phyloP scores from a whole-genome alignment of 176 grass and related monocot species.

The Elaeis guineensis region DNA sequence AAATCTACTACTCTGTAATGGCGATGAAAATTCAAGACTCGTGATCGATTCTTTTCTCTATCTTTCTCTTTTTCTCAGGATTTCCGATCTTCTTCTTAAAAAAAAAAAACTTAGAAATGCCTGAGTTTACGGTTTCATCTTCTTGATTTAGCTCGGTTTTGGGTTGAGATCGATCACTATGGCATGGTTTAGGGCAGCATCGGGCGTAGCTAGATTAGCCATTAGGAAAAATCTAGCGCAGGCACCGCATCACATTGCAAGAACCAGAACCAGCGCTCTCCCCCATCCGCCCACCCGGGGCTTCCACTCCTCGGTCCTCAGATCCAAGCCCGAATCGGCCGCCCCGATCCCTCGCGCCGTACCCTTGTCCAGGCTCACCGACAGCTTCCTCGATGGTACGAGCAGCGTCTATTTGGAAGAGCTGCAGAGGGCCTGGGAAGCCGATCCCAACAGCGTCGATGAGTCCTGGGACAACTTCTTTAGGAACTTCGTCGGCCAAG shows the following conservation, averaged over 20 bases:
- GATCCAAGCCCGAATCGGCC: conserved; percentile 14
- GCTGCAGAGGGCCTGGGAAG: conserved; percentile 41
- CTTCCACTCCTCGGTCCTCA: conserved; percentile 16
- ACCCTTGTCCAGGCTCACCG: conserved; percentile 27
- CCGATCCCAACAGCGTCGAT: conserved; percentile 39
- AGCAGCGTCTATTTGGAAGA: conserved; percentile 52
- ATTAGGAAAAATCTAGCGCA: conserved; percentile 8
- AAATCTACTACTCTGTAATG: too few relatives aligned
- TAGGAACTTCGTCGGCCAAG: conserved; percentile 45
- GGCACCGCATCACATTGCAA: not conserved
- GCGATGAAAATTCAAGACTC: too few relatives aligned
- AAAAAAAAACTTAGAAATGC: too few relatives aligned
- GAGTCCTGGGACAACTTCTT: conserved; percentile 55
- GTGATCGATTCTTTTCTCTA: too few relatives aligned
- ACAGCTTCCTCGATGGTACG: conserved; percentile 44
- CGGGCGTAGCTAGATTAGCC: conserved; percentile 1
- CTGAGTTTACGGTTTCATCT: too few relatives aligned
- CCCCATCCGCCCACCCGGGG: conserved; percentile 20
- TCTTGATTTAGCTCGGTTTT: conserved; percentile 25
- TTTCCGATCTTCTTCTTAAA: too few relatives aligned
- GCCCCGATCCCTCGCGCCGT: conserved; percentile 29
- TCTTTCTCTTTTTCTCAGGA: too few relatives aligned
- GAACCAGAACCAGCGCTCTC: not conserved
- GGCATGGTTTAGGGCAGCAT: conserved; percentile 14
- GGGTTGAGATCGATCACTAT: conserved; percentile 21